phyloP scores from a whole-genome alignment of 2,329 filamentous ascomycete species.

The Westerdykella sp. region DNA sequence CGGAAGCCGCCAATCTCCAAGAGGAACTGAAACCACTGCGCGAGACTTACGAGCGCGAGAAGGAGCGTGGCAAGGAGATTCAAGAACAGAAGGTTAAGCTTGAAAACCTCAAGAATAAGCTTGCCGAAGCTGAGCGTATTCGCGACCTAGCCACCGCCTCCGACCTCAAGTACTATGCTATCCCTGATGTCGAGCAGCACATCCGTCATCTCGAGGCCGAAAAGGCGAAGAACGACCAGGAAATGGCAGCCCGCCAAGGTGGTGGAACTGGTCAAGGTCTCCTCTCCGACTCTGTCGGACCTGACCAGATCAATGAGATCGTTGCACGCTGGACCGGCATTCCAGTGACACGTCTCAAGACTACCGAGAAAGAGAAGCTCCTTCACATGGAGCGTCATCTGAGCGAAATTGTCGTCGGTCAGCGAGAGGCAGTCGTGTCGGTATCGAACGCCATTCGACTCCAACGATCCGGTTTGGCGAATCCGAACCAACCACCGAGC shows the following conservation, averaged over 20 bases:
- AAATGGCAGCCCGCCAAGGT: conserved; percentile 51
- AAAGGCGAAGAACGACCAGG: conserved; percentile 71
- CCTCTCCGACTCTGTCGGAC: conserved; percentile 87
- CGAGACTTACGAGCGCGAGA: conserved; percentile 93
- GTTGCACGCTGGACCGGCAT: conserved; percentile 98
- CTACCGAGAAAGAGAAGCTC: conserved; percentile 97
- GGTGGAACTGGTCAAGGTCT: conserved; percentile 58
- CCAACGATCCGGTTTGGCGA: conserved; percentile 87
- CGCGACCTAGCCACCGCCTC: conserved; percentile 82
- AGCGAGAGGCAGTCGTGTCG: conserved; percentile 85
- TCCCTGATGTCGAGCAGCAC: conserved; percentile 77
- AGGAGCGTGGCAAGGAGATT: conserved; percentile 82
- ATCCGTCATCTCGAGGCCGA: conserved; percentile 78
- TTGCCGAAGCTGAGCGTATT: conserved; percentile 84
- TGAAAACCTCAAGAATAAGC: conserved; percentile 82
- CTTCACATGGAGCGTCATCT: conserved; percentile 91
- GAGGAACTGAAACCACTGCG: conserved; percentile 87
- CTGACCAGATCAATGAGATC: conserved; percentile 98
- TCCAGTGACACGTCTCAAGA: conserved; percentile 87
- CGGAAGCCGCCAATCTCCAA: conserved; percentile 88
- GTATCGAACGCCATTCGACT: conserved; percentile 95
- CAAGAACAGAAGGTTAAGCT: conserved; percentile 94
- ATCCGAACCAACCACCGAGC: conserved; percentile 93
- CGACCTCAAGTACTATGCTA: conserved; percentile 94
- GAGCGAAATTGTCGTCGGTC: conserved; percentile 78